Evolutionary conservation across 371 early-diverging fungal genomes (phyloP).

Genomic region (Mortierella sp.): DNA sequence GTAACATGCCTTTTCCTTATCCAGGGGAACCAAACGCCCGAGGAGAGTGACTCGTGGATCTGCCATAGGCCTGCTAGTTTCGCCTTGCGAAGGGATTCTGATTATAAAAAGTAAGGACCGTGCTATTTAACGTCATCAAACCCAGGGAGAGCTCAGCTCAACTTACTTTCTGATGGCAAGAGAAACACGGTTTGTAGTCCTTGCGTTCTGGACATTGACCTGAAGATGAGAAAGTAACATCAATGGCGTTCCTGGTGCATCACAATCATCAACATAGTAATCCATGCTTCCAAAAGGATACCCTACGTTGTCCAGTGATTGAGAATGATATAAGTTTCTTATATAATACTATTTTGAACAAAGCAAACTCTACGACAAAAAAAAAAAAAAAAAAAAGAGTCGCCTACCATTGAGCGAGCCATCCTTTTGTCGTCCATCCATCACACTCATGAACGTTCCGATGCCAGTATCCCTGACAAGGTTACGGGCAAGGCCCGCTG

Average conservation of each 20-base stretch:
- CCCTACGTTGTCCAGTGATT: conserved; percentile 27
- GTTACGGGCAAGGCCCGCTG: conserved; percentile 44
- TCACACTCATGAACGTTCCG: conserved; percentile 57
- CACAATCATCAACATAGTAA: conserved; percentile 64
- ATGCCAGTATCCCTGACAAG: conserved; percentile 46
- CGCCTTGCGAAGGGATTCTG: conserved; percentile 34
- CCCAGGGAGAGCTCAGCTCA: neutral
- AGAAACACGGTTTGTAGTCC: conserved; percentile 28
- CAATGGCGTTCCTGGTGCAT: conserved; percentile 59
- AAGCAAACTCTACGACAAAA: neutral
- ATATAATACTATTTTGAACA: neutral
- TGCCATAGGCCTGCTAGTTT: conserved; percentile 56
- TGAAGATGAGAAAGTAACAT: conserved; percentile 62
- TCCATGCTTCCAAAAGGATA: conserved; percentile 71
- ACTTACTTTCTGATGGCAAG: conserved; percentile 49
- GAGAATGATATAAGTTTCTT: neutral
- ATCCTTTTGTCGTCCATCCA: conserved; percentile 31
- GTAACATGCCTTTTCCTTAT: conserved; percentile 48
- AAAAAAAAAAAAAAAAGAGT: too few relatives aligned
- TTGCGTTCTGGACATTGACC: conserved; percentile 59
- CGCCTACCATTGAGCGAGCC: conserved; percentile 29
- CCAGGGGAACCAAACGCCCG: conserved; percentile 57
- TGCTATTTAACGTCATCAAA: neutral
- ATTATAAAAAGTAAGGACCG: neutral
- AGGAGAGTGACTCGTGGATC: conserved; percentile 66